Percentiles rank a stretch among this genome's conserved stretches.
Conservation (phyloP, 2,329 filamentous ascomycete genomes). For the Penicillium sp. region DNA sequence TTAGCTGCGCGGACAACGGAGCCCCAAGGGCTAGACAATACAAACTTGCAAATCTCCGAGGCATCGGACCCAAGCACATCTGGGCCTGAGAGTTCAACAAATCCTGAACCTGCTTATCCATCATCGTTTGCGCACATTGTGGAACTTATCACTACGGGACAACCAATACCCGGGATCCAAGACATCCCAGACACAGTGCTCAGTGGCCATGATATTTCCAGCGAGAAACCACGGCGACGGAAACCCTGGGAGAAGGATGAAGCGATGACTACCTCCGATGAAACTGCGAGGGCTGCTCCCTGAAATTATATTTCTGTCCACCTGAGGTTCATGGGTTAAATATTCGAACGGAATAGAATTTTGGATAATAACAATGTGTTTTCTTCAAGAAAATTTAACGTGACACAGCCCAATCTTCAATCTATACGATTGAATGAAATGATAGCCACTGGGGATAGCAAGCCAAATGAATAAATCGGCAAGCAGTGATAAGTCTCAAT, state of each 20-base stretch:
- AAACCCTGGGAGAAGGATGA: constrained; percentile 78
- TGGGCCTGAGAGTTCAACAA: constrained; percentile 2
- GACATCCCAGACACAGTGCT: constrained; percentile 80
- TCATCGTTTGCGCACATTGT: constrained; percentile 82
- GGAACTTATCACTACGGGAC: constrained; percentile 76
- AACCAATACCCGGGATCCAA: constrained; percentile 81
- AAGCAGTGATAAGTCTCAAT: constrained; percentile 11
- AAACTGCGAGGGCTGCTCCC: constrained; percentile 4
- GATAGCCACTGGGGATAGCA: constrained; percentile 10
- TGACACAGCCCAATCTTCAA: constrained; percentile 5
- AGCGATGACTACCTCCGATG: background rate
- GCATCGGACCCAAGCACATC: constrained; percentile 10
- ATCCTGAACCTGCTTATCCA: constrained; percentile 64
- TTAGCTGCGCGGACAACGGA: constrained; percentile 31
- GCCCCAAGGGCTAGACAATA: background rate
- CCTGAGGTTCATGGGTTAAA: background rate
- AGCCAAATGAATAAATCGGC: constrained; percentile 21
- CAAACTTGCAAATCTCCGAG: background rate
- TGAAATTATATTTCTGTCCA: background rate
- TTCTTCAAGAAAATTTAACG: constrained; percentile 4
- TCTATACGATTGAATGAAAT: constrained; percentile 4
- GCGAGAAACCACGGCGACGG: constrained; percentile 52
- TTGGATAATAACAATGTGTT: constrained; percentile 15
- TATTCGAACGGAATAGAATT: constrained; percentile 6
- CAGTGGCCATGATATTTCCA: constrained; percentile 62